Conservation (phyloP, 345 rosid genomes). For the Lepidium sativum region DNA sequence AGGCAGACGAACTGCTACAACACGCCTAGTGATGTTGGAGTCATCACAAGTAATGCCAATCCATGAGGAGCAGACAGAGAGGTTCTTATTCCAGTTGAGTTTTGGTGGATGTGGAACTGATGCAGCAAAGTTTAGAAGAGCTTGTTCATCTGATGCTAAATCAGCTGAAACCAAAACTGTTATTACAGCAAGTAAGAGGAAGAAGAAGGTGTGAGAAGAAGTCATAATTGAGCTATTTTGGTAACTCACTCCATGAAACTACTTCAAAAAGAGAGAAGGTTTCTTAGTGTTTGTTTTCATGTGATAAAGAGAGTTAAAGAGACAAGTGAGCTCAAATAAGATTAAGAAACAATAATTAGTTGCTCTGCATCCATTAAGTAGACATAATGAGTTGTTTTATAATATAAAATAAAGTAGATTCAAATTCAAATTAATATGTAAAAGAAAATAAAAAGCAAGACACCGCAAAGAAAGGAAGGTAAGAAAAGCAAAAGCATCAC, state of each 20-base stretch:
- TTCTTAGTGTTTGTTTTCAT: slow-evolving; percentile 6
- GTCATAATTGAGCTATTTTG: slow-evolving; percentile 12
- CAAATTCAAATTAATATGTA: slow-evolving; percentile 14
- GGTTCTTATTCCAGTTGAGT: slow-evolving; percentile 46
- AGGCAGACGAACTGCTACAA: slow-evolving; percentile 50
- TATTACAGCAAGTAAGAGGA: slow-evolving; percentile 17
- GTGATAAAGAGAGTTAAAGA: slow-evolving; percentile 16
- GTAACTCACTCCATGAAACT: slow-evolving; percentile 19
- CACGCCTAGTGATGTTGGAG: slow-evolving; percentile 23
- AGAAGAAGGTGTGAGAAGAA: slow-evolving; percentile 13
- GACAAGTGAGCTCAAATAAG: neutral
- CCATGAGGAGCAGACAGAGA: slow-evolving; percentile 46
- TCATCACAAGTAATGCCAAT: slow-evolving; percentile 49
- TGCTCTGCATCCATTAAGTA: slow-evolving; percentile 27
- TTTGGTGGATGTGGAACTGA: slow-evolving; percentile 39
- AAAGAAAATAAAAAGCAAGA: slow-evolving; percentile 12
- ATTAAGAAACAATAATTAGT: slow-evolving; percentile 25
- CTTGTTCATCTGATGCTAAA: slow-evolving; percentile 46
- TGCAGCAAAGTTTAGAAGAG: slow-evolving; percentile 45
- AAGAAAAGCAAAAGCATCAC: slow-evolving; percentile 29
- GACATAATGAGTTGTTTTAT: slow-evolving; percentile 16
- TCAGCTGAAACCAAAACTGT: slow-evolving; percentile 23
- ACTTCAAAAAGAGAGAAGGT: neutral
- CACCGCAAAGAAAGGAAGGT: slow-evolving; percentile 23
- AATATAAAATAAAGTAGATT: slow-evolving; percentile 1